Conservation (phyloP, 768 basidiomycete species). For the Phylloporus sp. region DNA sequence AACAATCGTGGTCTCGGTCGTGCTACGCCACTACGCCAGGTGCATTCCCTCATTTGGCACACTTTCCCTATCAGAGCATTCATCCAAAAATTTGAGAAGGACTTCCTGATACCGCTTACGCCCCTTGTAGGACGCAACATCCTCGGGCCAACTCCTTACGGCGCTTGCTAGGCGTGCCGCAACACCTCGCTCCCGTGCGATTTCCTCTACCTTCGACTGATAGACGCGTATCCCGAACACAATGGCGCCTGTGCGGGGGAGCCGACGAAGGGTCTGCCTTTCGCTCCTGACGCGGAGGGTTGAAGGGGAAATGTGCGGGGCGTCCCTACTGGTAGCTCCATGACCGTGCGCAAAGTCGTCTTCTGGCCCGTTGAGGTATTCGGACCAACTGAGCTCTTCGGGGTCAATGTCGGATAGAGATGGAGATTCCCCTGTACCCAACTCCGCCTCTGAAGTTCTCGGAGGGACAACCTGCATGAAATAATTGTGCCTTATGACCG, state of each 20-base stretch:
- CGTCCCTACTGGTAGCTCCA: constrained; percentile 11
- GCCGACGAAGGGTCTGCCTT: constrained; percentile 64
- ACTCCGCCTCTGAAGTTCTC: not conserved
- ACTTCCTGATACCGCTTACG: constrained; percentile 20
- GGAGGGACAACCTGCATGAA: constrained; percentile 36
- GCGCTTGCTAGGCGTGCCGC: constrained; percentile 62
- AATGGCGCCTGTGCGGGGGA: constrained; percentile 60
- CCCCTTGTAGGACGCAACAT: constrained; percentile 40
- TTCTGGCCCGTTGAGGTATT: constrained; percentile 52
- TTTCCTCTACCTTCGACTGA: constrained; percentile 47
- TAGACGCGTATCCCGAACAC: constrained; percentile 73
- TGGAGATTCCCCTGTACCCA: constrained; percentile 9
- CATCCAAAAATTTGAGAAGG: constrained; percentile 24
- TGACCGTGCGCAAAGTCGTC: constrained; percentile 34
- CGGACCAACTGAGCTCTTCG: constrained; percentile 64
- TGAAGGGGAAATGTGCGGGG: constrained; percentile 30
- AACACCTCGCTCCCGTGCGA: constrained; percentile 54
- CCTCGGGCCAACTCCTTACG: constrained; percentile 63
- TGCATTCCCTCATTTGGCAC: constrained; percentile 10
- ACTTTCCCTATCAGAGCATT: constrained; percentile 19
- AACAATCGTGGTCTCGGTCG: not conserved
- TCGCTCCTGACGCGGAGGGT: constrained; percentile 57
- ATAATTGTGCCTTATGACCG: constrained; percentile 73
- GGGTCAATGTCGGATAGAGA: constrained; percentile 41
- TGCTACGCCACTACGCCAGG: not conserved